Evolutionary conservation across 2,329 filamentous ascomycete species (phyloP).

Genomic region (Pseudogymnoascus sp.): DNA sequence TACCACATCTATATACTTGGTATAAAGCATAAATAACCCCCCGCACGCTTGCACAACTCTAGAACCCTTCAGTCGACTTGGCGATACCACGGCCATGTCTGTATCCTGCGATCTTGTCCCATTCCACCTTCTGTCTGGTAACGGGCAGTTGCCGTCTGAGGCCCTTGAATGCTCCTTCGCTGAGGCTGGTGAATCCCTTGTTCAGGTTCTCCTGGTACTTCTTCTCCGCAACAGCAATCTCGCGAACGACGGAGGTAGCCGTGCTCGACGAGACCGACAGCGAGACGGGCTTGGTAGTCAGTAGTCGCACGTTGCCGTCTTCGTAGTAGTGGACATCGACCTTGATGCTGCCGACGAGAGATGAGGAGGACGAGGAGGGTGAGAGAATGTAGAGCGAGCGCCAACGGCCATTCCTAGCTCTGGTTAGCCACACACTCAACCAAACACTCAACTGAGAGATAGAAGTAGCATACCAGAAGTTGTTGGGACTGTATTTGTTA

Average conservation of each 20-base stretch:
- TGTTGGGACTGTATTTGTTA: slow-evolving; percentile 96
- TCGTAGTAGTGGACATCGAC: slow-evolving; percentile 99
- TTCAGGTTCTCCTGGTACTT: slow-evolving; percentile 97
- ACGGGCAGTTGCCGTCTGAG: slow-evolving; percentile 88
- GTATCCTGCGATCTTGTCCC: slow-evolving; percentile 96
- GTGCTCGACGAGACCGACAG: slow-evolving; percentile 54
- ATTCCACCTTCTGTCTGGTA: slow-evolving; percentile 97
- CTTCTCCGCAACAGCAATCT: slow-evolving; percentile 73
- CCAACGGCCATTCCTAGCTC: slow-evolving; percentile 83
- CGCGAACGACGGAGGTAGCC: slow-evolving; percentile 54
- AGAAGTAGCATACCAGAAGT: slow-evolving; percentile 66
- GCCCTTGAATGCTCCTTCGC: slow-evolving; percentile 91
- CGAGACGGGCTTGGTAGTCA: slow-evolving; percentile 72
- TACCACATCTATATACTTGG: slow-evolving; percentile 6
- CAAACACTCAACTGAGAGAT: not conserved
- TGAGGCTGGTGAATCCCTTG: slow-evolving; percentile 75
- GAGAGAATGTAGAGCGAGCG: slow-evolving; percentile 77
- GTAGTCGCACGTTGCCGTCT: slow-evolving; percentile 90
- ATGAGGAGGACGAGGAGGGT: slow-evolving; percentile 50
- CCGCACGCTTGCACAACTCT: not conserved
- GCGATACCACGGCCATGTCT: slow-evolving; percentile 73
- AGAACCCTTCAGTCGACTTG: slow-evolving; percentile 23
- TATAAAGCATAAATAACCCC: slow-evolving; percentile 4
- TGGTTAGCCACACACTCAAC: not conserved
- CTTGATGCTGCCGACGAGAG: slow-evolving; percentile 71